These are phyloP conservation scores for Aureobasidium sp. DNA, from an alignment of 2,329 filamentous ascomycete species.

Conservation along the genomic window DNA sequence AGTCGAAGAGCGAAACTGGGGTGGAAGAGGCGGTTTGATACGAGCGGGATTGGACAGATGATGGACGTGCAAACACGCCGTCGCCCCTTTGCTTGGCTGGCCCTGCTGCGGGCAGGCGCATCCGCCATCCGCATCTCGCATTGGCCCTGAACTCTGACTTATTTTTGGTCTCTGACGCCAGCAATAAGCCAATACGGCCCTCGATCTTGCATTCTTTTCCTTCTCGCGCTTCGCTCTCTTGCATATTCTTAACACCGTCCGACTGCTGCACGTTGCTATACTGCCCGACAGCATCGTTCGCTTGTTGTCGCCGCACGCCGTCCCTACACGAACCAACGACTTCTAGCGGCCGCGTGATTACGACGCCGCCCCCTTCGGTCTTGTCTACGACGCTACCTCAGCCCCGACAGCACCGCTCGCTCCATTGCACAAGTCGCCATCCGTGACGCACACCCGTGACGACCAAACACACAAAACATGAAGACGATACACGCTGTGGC, in stretches of 20 bases:
- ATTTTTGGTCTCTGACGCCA: slow-evolving; percentile 10
- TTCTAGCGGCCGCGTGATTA: slow-evolving; percentile 2
- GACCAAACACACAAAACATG: background rate
- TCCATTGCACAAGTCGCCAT: background rate
- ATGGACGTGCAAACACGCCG: background rate
- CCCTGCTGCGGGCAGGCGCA: background rate
- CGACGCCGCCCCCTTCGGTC: slow-evolving; percentile 2
- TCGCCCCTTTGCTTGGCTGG: slow-evolving; percentile 3
- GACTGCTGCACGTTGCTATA: background rate
- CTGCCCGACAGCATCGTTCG: background rate
- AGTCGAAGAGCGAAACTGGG: background rate
- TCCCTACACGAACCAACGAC: background rate
- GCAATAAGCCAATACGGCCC: background rate
- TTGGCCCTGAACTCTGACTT: slow-evolving; percentile 8
- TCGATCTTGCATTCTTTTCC: background rate
- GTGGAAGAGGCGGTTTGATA: background rate
- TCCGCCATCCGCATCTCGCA: slow-evolving; percentile 3
- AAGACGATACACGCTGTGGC: slow-evolving; percentile 5
- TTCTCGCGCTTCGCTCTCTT: background rate
- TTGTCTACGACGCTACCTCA: background rate
- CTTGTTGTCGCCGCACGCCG: background rate
- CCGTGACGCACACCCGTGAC: background rate
- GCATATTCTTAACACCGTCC: background rate
- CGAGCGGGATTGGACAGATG: slow-evolving; percentile 1
- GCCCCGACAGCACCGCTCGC: background rate